A percentile compares a stretch with the other conserved stretches of the same genome.
Evolutionary conservation across 768 basidiomycete genomes (phyloP).

Genomic region (Thelephora ganbajun): DNA sequence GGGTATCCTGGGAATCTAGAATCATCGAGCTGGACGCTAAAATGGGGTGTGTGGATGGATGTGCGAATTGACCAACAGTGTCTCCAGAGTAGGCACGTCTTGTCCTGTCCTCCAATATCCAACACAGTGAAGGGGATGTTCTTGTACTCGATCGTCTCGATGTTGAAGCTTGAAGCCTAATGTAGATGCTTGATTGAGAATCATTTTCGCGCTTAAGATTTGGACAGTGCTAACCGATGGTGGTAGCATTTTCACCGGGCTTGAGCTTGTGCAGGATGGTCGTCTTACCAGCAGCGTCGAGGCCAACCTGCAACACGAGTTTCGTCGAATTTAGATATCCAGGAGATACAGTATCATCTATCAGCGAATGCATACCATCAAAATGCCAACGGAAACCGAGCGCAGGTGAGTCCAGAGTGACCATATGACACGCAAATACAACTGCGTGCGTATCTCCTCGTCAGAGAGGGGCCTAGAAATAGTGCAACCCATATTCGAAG

Average conservation of each 20-base stretch:
- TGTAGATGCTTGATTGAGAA: slow-evolving; percentile 11
- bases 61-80: slow-evolving; percentile 63
- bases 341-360: not conserved
- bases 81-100: slow-evolving; percentile 99
- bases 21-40: slow-evolving; percentile 6
- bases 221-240: slow-evolving; percentile 65
- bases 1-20: slow-evolving; percentile 99
- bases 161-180: slow-evolving; percentile 98
- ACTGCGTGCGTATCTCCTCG: slow-evolving; percentile 92
- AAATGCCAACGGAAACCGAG: slow-evolving; percentile 57
- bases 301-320: slow-evolving; percentile 59
- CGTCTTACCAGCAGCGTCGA: slow-evolving; percentile 98
- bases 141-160: slow-evolving; percentile 99
- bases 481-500: slow-evolving; percentile 56
- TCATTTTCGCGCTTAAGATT: slow-evolving; percentile 4
- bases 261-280: slow-evolving; percentile 99
- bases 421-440: slow-evolving; percentile 7
- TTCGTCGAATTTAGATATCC: not conserved
- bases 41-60: slow-evolving; percentile 2
- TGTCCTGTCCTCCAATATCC: slow-evolving; percentile 99
- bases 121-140: slow-evolving; percentile 99
- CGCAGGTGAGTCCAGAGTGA: slow-evolving; percentile 5
- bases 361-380: slow-evolving; percentile 53
- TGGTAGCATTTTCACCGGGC: slow-evolving; percentile 99
- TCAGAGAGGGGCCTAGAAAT: slow-evolving; percentile 63